Evolutionary conservation across 371 early-diverging fungal species (phyloP).

Genomic region (Rhizopus arrhizus): DNA sequence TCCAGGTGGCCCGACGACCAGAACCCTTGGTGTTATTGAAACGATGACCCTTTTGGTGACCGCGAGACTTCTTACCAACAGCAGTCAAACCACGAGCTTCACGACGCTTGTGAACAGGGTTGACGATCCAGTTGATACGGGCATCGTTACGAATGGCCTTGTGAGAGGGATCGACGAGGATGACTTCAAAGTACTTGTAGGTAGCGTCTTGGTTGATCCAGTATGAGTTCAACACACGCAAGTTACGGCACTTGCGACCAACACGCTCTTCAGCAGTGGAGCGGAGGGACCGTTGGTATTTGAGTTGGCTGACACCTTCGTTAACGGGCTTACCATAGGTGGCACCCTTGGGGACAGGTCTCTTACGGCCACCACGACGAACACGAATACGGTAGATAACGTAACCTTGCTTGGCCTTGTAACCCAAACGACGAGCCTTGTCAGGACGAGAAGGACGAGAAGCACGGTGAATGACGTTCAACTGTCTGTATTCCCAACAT

Average conservation of each 20-base stretch:
- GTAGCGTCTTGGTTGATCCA: conserved; percentile 99
- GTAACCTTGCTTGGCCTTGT: conserved; percentile 99
- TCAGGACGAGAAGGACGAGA: conserved; percentile 98
- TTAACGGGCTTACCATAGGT: conserved; percentile 97
- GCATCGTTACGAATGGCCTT: conserved; percentile 97
- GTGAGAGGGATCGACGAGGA: conserved; percentile 96
- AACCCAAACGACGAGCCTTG: conserved; percentile 98
- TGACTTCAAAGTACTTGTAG: conserved; percentile 99
- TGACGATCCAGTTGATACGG: conserved; percentile 99
- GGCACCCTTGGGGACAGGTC: conserved; percentile 96
- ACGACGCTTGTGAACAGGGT: conserved; percentile 97
- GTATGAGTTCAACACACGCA: conserved; percentile 98
- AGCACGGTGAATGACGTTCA: conserved; percentile 96
- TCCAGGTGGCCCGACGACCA: conserved; percentile 83
- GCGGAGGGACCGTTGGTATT: conserved; percentile 92
- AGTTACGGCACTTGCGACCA: conserved; percentile 92
- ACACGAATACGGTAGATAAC: conserved; percentile 98
- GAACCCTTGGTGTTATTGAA: conserved; percentile 99
- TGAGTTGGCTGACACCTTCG: conserved; percentile 98
- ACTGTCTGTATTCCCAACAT: conserved; percentile 91
- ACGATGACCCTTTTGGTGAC: conserved; percentile 96
- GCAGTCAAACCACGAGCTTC: conserved; percentile 98
- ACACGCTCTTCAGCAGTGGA: conserved; percentile 97
- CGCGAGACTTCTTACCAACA: conserved; percentile 96
- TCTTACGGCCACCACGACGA: conserved; percentile 98